phyloP scores from a whole-genome alignment of 164 flowering plant genomes.

The Buxus sempervirens region DNA sequence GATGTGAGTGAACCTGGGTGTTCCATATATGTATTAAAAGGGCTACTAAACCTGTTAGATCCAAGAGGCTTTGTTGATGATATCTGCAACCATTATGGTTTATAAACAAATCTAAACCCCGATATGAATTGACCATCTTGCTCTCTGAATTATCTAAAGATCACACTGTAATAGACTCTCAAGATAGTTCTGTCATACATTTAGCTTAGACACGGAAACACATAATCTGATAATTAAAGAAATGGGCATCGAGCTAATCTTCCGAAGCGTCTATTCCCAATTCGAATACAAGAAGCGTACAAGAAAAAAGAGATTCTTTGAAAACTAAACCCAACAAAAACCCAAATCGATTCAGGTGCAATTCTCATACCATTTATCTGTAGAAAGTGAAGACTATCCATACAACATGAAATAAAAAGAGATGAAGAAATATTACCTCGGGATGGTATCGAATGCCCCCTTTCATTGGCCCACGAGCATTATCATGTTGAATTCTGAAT shows the following conservation, averaged over 20 bases:
- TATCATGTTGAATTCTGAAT: conserved; percentile 89
- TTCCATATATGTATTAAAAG: not conserved
- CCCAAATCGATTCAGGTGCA: not conserved
- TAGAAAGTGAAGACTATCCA: not conserved
- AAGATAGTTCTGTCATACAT: not conserved
- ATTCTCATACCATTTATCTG: not conserved
- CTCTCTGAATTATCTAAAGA: not conserved
- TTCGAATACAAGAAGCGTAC: too few species aligned
- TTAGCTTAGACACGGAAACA: not conserved
- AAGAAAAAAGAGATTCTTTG: too few species aligned
- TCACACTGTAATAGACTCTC: not conserved
- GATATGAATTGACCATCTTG: too few species aligned
- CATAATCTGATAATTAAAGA: not conserved
- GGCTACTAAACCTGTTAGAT: not conserved
- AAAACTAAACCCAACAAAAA: not conserved
- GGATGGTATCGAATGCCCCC: conserved; percentile 96
- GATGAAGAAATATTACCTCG: conserved; percentile 44
- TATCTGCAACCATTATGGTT: not conserved
- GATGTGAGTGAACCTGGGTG: not conserved
- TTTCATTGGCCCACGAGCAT: conserved; percentile 96
- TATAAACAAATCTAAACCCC: not conserved
- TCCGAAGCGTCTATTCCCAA: too few species aligned
- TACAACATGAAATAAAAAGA: not conserved
- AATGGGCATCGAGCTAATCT: too few species aligned
- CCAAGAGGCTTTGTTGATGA: not conserved